Conservation (phyloP, 768 basidiomycete species). For the Trametes villosa region DNA sequence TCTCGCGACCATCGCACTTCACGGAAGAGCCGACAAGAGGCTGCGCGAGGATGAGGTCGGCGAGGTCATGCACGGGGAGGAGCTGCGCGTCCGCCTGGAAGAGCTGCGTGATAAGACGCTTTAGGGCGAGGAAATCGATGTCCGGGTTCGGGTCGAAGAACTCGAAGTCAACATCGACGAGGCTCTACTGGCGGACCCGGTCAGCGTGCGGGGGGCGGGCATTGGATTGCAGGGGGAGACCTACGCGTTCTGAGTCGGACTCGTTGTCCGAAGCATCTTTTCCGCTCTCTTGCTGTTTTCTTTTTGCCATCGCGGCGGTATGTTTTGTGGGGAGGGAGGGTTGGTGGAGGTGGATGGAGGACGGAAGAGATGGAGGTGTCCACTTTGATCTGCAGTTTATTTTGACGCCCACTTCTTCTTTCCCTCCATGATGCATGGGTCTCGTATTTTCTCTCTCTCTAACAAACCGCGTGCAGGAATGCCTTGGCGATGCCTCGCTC, state of each 20-base stretch:
- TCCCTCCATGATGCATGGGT: too few species aligned
- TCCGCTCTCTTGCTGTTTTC: slow-evolving; percentile 24
- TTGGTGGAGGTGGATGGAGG: not conserved
- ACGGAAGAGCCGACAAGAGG: slow-evolving; percentile 84
- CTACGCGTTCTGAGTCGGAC: slow-evolving; percentile 27
- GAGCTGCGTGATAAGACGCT: slow-evolving; percentile 70
- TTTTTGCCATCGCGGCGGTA: slow-evolving; percentile 23
- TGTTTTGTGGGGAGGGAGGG: not conserved
- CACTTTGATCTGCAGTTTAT: not conserved
- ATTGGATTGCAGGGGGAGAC: not conserved
- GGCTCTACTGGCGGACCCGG: slow-evolving; percentile 47
- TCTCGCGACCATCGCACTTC: slow-evolving; percentile 88
- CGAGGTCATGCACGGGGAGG: slow-evolving; percentile 72
- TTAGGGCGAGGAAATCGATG: slow-evolving; percentile 87
- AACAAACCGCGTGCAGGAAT: too few species aligned
- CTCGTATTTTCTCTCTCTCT: too few species aligned
- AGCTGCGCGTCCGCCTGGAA: slow-evolving; percentile 75
- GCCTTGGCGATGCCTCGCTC: too few species aligned
- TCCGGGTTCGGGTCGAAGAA: slow-evolving; percentile 87
- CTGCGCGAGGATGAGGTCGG: slow-evolving; percentile 78
- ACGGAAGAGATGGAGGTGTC: not conserved
- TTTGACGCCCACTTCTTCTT: not conserved
- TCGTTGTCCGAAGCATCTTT: slow-evolving; percentile 16
- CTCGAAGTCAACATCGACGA: slow-evolving; percentile 90
- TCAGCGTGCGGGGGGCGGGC: slow-evolving; percentile 1